Base-by-base conservation (phyloP, 805 yeast species). In the Candida sakaeoensis region DNA sequence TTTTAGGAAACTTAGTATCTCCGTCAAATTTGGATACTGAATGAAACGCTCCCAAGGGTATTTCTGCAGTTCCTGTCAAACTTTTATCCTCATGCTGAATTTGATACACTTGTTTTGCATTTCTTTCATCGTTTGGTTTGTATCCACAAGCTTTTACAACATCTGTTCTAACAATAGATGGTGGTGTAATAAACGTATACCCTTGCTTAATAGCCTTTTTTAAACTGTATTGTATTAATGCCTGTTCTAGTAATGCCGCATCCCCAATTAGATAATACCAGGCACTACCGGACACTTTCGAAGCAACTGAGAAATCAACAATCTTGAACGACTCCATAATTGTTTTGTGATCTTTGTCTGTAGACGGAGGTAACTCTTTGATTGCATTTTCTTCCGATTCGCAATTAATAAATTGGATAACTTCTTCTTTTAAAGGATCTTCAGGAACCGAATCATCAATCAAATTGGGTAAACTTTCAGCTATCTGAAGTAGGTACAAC, bases 51-150 rank as follows among this genome's bases (percentile, higher is more conserved):
- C 96, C 99, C 19, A 93, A 59, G 0, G 99, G 87, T 24, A 93
- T 91, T 57, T 93, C 99, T 0, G 98, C 96, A 0, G 99, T 93
- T 1, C 98, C 99, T 0, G 91, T 81, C 22, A 93, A 65, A 28
- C 95, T 82, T 37, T 82, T 60, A 17, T 69, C 68, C 27, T 74
- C 74, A 16, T 72, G 70, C 0, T 65, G 60, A 10, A 91, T 54
- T 32, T 74, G 74, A 58, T 90, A 93, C 0, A 88, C 82, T 57
- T 93, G 99, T 37, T 80, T 80, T 53, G 89, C 97, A 44, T 80
- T 79, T 49, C 85, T 84, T 50, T 80, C 82, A 54, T 93, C 98
- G 44, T 95, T 77, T 9, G 99, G 99, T 53, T 82, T 80, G 65
- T 90, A 93, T 0, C 99, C 99, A 67, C 99, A 93, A 0, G 96